These are phyloP conservation scores for Millerozyma acaciae DNA, from an alignment of 805 yeast species.

Conservation along the genomic window DNA sequence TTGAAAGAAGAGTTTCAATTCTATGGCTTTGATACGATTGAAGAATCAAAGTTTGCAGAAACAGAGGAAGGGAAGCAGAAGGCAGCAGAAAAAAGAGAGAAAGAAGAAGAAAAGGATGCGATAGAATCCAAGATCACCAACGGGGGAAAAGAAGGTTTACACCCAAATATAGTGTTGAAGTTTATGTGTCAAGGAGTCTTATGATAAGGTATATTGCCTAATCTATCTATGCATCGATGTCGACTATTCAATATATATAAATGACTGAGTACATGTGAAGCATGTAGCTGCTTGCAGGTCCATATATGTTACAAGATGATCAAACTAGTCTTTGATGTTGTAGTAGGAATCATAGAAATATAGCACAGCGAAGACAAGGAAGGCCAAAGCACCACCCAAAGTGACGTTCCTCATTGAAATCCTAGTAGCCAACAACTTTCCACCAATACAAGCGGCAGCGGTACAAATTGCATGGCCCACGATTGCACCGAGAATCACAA, in stretches of 20 bases:
- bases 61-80: slow-evolving; percentile 32
- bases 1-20: slow-evolving; percentile 55
- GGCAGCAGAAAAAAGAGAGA: slow-evolving; percentile 17
- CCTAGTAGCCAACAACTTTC: slow-evolving; percentile 81
- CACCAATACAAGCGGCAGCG: slow-evolving; percentile 88
- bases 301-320: not conserved
- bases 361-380: slow-evolving; percentile 74
- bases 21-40: slow-evolving; percentile 55
- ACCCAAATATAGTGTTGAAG: slow-evolving; percentile 33
- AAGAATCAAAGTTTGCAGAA: slow-evolving; percentile 36
- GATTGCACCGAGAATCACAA: slow-evolving; percentile 83
- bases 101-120: slow-evolving; percentile 21
- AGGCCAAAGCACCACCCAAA: slow-evolving; percentile 84
- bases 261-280: not conserved
- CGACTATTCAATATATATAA: not conserved
- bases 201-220: slow-evolving; percentile 5
- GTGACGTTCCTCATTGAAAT: slow-evolving; percentile 92
- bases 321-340: slow-evolving; percentile 4
- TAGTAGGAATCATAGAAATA: slow-evolving; percentile 68
- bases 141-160: slow-evolving; percentile 24
- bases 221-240: not conserved
- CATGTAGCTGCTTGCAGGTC: no score
- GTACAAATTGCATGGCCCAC: slow-evolving; percentile 89
- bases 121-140: slow-evolving; percentile 19
- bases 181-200: slow-evolving; percentile 38